Conservation (phyloP, 805 yeast genomes). For the Ogataea nonfermentans region DNA sequence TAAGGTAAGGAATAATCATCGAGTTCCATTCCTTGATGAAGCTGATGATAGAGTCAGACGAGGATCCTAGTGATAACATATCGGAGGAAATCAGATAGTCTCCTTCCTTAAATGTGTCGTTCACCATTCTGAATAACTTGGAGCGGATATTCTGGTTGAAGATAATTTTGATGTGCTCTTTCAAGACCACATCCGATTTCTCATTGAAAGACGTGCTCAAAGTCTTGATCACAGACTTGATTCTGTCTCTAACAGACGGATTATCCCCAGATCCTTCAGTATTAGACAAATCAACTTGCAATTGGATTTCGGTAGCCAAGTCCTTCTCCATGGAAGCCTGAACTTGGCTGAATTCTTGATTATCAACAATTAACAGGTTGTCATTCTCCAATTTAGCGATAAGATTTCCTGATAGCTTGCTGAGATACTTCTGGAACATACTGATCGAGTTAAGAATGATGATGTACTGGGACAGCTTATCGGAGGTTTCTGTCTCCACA, state of each 20-base stretch:
- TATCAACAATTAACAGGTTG: conserved; percentile 33
- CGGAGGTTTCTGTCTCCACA: conserved; percentile 42
- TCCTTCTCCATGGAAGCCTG: conserved; percentile 25
- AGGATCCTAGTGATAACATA: conserved; percentile 11
- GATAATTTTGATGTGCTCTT: conserved; percentile 42
- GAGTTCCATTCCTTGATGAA: conserved; percentile 67
- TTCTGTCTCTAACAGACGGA: conserved; percentile 26
- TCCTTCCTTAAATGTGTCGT: conserved; percentile 38
- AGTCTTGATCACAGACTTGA: conserved; percentile 21
- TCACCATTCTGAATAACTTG: conserved; percentile 36
- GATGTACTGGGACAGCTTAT: conserved; percentile 57
- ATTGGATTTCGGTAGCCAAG: conserved; percentile 17
- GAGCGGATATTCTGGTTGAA: conserved; percentile 38
- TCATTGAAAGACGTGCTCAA: conserved; percentile 23
- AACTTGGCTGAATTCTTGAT: conserved; percentile 28
- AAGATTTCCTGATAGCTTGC: conserved; percentile 48
- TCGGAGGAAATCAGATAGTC: conserved; percentile 37
- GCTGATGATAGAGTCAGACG: conserved; percentile 35
- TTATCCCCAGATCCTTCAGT: conserved; percentile 17
- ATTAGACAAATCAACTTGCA: conserved; percentile 19
- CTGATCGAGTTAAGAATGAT: conserved; percentile 72
- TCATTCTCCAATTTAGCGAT: conserved; percentile 26
- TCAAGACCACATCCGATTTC: conserved; percentile 38
- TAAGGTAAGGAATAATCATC: conserved; percentile 60
- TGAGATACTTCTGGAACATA: conserved; percentile 56